phyloP scores from a whole-genome alignment of 2,329 filamentous ascomycete genomes.

The Fusarium albidum region DNA sequence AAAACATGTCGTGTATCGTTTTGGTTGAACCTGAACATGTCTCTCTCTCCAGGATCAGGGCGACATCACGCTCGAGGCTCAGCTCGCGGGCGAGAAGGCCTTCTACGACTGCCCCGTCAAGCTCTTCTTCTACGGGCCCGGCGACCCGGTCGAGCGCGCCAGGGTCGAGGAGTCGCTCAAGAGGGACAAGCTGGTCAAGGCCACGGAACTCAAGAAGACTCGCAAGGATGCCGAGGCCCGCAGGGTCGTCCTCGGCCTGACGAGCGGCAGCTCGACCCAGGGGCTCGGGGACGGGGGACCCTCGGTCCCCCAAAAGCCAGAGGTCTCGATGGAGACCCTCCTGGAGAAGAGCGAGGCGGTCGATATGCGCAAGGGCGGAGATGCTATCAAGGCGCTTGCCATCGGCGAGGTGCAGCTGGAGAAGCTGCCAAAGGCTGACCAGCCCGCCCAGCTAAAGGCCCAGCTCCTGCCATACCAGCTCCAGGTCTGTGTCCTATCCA shows the following conservation, averaged over 20 bases:
- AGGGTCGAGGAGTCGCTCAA: slow-evolving; percentile 70
- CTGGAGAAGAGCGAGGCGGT: slow-evolving; percentile 72
- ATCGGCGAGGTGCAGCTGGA: slow-evolving; percentile 74
- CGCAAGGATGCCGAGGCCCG: slow-evolving; percentile 61
- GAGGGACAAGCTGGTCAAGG: slow-evolving; percentile 68
- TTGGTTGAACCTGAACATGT: not conserved
- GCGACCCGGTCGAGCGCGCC: slow-evolving; percentile 59
- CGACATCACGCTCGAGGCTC: slow-evolving; percentile 72
- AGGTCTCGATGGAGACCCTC: slow-evolving; percentile 68
- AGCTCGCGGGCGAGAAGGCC: slow-evolving; percentile 72
- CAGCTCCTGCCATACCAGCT: slow-evolving; percentile 81
- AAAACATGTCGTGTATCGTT: not conserved
- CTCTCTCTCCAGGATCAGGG: slow-evolving; percentile 56
- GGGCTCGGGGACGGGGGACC: slow-evolving; percentile 45
- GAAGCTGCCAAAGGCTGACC: slow-evolving; percentile 75
- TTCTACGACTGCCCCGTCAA: slow-evolving; percentile 76
- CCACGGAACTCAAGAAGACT: slow-evolving; percentile 64
- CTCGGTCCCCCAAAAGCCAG: slow-evolving; percentile 40
- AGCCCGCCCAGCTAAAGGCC: slow-evolving; percentile 71
- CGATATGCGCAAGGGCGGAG: slow-evolving; percentile 69
- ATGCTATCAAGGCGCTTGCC: slow-evolving; percentile 75
- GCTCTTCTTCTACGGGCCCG: slow-evolving; percentile 74
- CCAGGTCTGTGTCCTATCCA: slow-evolving; percentile 54
- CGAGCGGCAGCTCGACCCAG: slow-evolving; percentile 48
- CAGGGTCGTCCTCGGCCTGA: slow-evolving; percentile 53